Evolutionary conservation across 2,329 filamentous ascomycete species (phyloP).

Genomic region (Sclerotinia sclerotiorum): DNA sequence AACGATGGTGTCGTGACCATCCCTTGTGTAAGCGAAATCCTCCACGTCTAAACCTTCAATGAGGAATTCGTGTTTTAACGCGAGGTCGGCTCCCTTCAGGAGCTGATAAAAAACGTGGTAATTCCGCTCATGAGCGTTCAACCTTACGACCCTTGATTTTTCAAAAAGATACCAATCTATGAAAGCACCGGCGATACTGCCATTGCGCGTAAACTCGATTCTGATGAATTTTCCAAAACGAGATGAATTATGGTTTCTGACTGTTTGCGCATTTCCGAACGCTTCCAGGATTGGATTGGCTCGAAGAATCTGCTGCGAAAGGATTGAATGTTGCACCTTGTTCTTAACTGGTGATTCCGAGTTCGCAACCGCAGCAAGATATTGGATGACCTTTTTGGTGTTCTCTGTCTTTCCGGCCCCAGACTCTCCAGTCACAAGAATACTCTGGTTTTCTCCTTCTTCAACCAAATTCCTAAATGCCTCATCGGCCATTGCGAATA

Average conservation of each 20-base stretch:
- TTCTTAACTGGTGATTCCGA: slow-evolving; percentile 69
- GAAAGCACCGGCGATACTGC: slow-evolving; percentile 91
- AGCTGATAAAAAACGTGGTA: slow-evolving; percentile 99
- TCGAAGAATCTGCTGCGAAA: slow-evolving; percentile 93
- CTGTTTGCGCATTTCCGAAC: slow-evolving; percentile 96
- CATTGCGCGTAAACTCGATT: slow-evolving; percentile 86
- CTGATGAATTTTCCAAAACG: slow-evolving; percentile 98
- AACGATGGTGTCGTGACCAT: slow-evolving; percentile 86
- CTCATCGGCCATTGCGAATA: slow-evolving; percentile 95
- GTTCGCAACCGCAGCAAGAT: slow-evolving; percentile 89
- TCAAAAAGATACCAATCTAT: slow-evolving; percentile 99
- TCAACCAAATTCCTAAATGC: slow-evolving; percentile 95
- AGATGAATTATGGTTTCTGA: slow-evolving; percentile 97
- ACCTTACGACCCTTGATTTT: slow-evolving; percentile 92
- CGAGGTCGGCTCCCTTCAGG: slow-evolving; percentile 74
- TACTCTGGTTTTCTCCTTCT: slow-evolving; percentile 94
- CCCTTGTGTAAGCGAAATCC: slow-evolving; percentile 87
- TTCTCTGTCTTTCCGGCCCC: slow-evolving; percentile 98
- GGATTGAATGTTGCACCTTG: slow-evolving; percentile 69
- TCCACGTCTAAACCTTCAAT: slow-evolving; percentile 73
- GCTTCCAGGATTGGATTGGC: slow-evolving; percentile 97
- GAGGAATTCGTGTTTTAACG: slow-evolving; percentile 74
- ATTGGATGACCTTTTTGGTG: slow-evolving; percentile 99
- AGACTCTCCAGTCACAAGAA: slow-evolving; percentile 95
- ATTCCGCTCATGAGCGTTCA: slow-evolving; percentile 86